Evolutionary conservation across 208 protist genomes (phyloP), one percentile per base, ranked within the genome.

Genomic region (Acanthamoeba castellanii): DNA sequence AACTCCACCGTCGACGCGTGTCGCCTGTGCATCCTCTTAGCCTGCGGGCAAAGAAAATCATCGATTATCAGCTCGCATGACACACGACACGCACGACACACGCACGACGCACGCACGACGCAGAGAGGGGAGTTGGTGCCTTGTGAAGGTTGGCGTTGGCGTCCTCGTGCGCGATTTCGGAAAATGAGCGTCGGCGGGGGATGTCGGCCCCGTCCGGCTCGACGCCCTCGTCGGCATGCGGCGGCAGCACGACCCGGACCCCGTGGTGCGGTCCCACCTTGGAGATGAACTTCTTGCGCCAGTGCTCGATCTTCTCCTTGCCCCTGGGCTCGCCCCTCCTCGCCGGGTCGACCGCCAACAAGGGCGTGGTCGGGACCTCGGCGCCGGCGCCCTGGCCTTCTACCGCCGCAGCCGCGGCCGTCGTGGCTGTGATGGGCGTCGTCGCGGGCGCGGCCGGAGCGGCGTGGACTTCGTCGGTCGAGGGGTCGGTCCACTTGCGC

Each of bases 271-370:
- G 45, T 11, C 45, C 45, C 11, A 84, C 74, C 37, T 84, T 84
- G 74, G 74, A 50, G 45, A 84, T 84, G 74, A 84, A 84, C 45
- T 84, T 84, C 18, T n/a, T 45, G 74, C 74, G 74, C 74, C 74
- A 84, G 74, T 84, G 74, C 74, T 84, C 74, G 45, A 84, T 84
- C 42, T 52, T 45, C 74, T 84, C 74, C 74, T 55, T 55, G 74
- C 70, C 70, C 70, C 37, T 78, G 25, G 22, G 8, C 16, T 74
- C 18, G 55, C 18, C 55, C 55, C 55, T 20, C 5, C 30, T 27
- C 66, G 25, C 1, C 30, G 66, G 30, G 66, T 20, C 66, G 9
- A 20, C 20, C 61, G 61, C 16, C 11, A 59, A 59, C 55, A 22
- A 22, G 18, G 59, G 8, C 0, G 22, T 22, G 66, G 13, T 42